Evolutionary conservation across 2,329 filamentous ascomycete genomes (phyloP).

Genomic region (Pseudocercospora fijiensis): DNA sequence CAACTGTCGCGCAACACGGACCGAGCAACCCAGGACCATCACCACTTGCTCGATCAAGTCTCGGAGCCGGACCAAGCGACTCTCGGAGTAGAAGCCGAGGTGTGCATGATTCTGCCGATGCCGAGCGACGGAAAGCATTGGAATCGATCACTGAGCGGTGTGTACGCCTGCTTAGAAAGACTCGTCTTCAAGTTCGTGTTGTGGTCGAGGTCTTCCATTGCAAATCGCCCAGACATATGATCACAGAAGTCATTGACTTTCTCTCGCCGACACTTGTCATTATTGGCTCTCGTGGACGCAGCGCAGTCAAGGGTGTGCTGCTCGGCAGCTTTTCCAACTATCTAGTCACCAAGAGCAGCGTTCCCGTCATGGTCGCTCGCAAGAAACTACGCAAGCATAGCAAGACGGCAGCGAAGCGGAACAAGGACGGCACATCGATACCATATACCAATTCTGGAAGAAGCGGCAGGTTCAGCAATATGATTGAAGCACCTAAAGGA

Average conservation of each 20-base stretch:
- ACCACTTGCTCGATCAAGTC: conserved; percentile 29
- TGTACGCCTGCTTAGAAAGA: conserved; percentile 83
- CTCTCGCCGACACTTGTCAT: conserved; percentile 90
- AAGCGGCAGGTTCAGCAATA: conserved; percentile 35
- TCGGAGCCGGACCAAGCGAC: conserved; percentile 18
- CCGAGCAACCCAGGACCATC: conserved; percentile 35
- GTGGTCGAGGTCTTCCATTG: conserved; percentile 97
- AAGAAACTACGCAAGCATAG: conserved; percentile 85
- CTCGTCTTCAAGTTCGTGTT: conserved; percentile 84
- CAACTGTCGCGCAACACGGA: conserved; percentile 39
- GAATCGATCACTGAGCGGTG: conserved; percentile 81
- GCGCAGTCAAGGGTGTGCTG: conserved; percentile 89
- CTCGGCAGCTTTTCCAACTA: conserved; percentile 97
- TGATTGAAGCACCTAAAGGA: conserved; percentile 37
- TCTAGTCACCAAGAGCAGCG: conserved; percentile 91
- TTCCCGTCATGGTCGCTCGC: conserved; percentile 95
- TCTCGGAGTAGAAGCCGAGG: conserved; percentile 36
- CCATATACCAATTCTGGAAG: conserved; percentile 36
- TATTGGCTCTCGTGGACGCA: conserved; percentile 85
- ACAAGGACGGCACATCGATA: conserved; percentile 36
- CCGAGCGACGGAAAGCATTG: conserved; percentile 78
- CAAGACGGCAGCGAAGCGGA: conserved; percentile 41
- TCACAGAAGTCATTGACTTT: conserved; percentile 94
- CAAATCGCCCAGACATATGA: conserved; percentile 94
- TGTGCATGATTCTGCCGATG: conserved; percentile 58